A percentile compares a stretch with the other conserved stretches of the same genome.
phyloP scores from a whole-genome alignment of 805 yeast species.

The Candida ulmi region DNA sequence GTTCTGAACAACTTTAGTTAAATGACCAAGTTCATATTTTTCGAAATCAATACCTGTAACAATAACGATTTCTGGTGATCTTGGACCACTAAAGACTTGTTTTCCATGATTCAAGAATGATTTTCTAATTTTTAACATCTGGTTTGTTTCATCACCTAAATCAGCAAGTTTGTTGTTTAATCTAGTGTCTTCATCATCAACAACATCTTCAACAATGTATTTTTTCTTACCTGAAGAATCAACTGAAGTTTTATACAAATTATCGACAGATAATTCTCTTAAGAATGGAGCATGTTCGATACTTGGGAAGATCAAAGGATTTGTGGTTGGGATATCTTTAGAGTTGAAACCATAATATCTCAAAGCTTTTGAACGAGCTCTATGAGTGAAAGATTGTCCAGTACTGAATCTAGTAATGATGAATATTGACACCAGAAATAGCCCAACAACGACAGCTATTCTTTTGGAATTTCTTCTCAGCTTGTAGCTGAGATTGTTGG shows the following conservation, averaged over 20 bases:
- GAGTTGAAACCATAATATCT: slow-evolving; percentile 38
- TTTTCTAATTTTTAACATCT: slow-evolving; percentile 40
- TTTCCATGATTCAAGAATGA: slow-evolving; percentile 64
- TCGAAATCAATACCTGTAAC: slow-evolving; percentile 80
- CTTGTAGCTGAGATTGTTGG: slow-evolving; percentile 4
- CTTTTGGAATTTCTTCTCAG: slow-evolving; percentile 12
- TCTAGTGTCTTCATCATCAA: slow-evolving; percentile 30
- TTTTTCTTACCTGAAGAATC: slow-evolving; percentile 38
- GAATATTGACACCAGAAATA: neutral
- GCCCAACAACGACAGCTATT: slow-evolving; percentile 5
- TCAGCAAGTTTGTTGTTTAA: slow-evolving; percentile 32
- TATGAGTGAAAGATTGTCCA: neutral
- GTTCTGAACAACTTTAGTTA: slow-evolving; percentile 72
- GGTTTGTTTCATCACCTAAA: slow-evolving; percentile 23
- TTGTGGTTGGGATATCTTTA: slow-evolving; percentile 41
- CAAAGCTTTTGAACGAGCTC: slow-evolving; percentile 15
- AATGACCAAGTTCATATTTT: slow-evolving; percentile 49
- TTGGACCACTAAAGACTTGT: slow-evolving; percentile 34
- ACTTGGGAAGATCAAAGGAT: slow-evolving; percentile 64
- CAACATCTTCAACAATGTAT: slow-evolving; percentile 28
- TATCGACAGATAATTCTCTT: slow-evolving; percentile 48
- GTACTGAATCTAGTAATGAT: neutral
- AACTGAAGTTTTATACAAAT: slow-evolving; percentile 43
- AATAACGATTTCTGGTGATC: slow-evolving; percentile 61
- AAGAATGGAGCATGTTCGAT: slow-evolving; percentile 62